A percentile compares a stretch with the other conserved stretches of the same genome.
Evolutionary conservation across 768 basidiomycete genomes (phyloP).

Genomic region (Russula compacta): DNA sequence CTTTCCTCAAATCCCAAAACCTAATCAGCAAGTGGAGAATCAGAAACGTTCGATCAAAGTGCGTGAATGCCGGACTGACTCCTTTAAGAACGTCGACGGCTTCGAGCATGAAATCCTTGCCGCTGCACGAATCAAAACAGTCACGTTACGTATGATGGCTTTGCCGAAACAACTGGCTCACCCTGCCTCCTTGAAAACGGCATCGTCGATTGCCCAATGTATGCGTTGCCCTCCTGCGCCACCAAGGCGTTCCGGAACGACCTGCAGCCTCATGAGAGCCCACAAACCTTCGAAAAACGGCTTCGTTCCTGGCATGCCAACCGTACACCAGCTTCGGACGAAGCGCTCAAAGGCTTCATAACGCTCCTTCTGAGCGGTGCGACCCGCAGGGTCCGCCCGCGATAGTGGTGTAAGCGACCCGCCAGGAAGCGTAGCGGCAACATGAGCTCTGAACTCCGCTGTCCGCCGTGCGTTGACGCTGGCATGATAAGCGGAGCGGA

Average conservation of each 20-base stretch:
- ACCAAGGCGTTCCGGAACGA: constrained; percentile 69
- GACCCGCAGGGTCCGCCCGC: constrained; percentile 53
- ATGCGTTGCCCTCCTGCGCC: constrained; percentile 67
- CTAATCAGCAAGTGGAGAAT: constrained; percentile 25
- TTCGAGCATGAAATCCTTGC: constrained; percentile 91
- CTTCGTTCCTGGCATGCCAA: constrained; percentile 81
- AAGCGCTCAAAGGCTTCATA: constrained; percentile 69
- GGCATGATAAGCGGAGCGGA: constrained; percentile 78
- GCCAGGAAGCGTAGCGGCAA: constrained; percentile 70
- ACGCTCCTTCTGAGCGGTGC: constrained; percentile 67
- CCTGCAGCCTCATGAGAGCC: constrained; percentile 74
- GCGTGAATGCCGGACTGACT: constrained; percentile 41
- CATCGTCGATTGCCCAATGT: constrained; percentile 91
- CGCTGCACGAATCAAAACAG: constrained; percentile 39
- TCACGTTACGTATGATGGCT: constrained; percentile 18
- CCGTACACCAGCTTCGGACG: constrained; percentile 72
- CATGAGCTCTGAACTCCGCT: constrained; percentile 79
- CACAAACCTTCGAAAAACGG: constrained; percentile 77
- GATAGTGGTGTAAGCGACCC: constrained; percentile 70
- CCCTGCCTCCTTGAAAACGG: constrained; percentile 91
- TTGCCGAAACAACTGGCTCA: constrained; percentile 36
- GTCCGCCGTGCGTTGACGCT: constrained; percentile 66
- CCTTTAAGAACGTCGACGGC: constrained; percentile 87
- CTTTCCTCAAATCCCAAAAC: constrained; percentile 70
- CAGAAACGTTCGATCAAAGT: constrained; percentile 6